A percentile compares a stretch with the other conserved stretches of the same genome.
Evolutionary conservation across 441 rosid genomes (phyloP).

Genomic region (Mallotus repandus): DNA sequence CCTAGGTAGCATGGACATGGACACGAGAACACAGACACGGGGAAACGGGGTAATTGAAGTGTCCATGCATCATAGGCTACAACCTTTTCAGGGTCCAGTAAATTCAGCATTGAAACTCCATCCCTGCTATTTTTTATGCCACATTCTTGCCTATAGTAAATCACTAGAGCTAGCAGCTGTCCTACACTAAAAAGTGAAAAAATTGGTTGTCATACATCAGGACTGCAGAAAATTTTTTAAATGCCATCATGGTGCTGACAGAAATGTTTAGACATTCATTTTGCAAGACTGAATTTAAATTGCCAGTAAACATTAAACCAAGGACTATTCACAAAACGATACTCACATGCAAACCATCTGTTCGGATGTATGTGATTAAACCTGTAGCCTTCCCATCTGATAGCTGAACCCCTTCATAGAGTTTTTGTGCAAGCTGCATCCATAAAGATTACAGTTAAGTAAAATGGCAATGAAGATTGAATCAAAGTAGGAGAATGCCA

Average conservation of each 20-base stretch:
- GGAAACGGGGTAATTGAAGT: no score
- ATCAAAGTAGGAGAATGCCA: not conserved
- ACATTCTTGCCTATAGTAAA: not conserved
- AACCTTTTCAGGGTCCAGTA: not conserved
- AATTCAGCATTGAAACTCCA: not conserved
- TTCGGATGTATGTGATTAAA: constrained; percentile 91
- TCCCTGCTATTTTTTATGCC: not conserved
- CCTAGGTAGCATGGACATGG: not conserved
- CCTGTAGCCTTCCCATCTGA: constrained; percentile 75
- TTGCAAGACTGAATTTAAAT: not conserved
- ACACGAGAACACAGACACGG: no score
- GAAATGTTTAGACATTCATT: not conserved
- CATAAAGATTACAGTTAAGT: constrained; percentile 20
- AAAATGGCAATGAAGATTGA: constrained; percentile 6
- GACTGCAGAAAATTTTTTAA: not conserved
- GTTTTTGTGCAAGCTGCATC: constrained; percentile 93
- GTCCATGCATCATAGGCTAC: no score
- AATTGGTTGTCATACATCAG: not conserved
- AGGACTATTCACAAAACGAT: constrained; percentile 22
- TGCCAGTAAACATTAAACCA: not conserved
- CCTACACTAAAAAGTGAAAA: no score
- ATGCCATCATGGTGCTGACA: not conserved
- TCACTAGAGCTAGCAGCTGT: not conserved
- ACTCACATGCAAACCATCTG: constrained; percentile 97
- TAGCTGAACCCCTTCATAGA: constrained; percentile 87